Conservation (phyloP, 352 stramenopile species). For the Phytophthora fragariaefolia region DNA sequence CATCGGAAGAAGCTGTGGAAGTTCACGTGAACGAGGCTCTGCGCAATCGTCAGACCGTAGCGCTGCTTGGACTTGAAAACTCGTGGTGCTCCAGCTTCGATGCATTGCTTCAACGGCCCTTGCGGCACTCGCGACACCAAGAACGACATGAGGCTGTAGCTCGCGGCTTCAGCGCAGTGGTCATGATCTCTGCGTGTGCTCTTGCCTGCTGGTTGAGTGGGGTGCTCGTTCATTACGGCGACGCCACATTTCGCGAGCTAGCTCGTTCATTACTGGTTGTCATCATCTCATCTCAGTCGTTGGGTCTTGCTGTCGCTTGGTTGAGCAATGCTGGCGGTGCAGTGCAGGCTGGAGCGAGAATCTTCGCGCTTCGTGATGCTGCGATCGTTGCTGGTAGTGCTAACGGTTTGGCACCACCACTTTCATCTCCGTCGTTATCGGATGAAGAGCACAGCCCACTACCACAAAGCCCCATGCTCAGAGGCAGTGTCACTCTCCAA, state of each 20-base stretch:
- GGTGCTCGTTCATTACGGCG: slow-evolving; percentile 44
- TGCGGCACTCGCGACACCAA: slow-evolving; percentile 24
- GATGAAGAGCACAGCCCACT: slow-evolving; percentile 15
- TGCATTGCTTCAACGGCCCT: slow-evolving; percentile 30
- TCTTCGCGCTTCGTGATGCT: slow-evolving; percentile 40
- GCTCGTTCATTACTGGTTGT: slow-evolving; percentile 52
- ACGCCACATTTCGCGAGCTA: slow-evolving; percentile 54
- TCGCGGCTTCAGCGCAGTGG: slow-evolving; percentile 72
- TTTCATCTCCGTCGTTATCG: slow-evolving; percentile 21
- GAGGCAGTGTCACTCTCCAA: slow-evolving; percentile 47
- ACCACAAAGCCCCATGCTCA: slow-evolving; percentile 27
- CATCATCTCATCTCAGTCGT: slow-evolving; percentile 44
- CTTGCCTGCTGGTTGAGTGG: slow-evolving; percentile 72
- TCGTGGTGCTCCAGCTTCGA: slow-evolving; percentile 41
- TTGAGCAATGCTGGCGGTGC: slow-evolving; percentile 32
- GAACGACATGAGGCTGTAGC: slow-evolving; percentile 43
- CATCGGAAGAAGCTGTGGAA: slow-evolving; percentile 32
- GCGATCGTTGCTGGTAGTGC: slow-evolving; percentile 12
- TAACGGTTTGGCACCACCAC: slow-evolving; percentile 15
- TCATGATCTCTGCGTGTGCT: slow-evolving; percentile 47
- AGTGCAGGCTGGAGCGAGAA: slow-evolving; percentile 31
- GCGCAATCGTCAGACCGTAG: slow-evolving; percentile 47
- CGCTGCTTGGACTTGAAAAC: slow-evolving; percentile 44
- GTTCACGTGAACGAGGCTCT: slow-evolving; percentile 56
- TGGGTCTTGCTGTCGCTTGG: slow-evolving; percentile 42